Conservation (phyloP, 2,329 filamentous ascomycete genomes). For the Calonectria naviculata region DNA sequence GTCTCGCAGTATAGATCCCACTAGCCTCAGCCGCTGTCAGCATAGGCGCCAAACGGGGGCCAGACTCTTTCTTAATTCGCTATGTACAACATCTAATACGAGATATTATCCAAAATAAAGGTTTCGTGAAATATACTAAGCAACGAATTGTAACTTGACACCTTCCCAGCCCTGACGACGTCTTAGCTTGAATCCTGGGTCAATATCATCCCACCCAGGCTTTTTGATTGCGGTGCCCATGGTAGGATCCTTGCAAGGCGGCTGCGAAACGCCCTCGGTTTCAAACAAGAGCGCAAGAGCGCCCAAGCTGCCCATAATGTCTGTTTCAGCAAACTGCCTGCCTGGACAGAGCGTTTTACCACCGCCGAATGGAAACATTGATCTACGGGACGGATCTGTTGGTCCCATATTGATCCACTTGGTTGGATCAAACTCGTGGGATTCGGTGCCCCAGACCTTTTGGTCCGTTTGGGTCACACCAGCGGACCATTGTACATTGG, state of each 20-base stretch:
- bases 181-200: background rate
- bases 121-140: too few species aligned
- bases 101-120: too few species aligned
- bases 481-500: conserved; percentile 14
- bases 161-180: conserved; percentile 1
- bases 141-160: background rate
- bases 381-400: conserved; percentile 8
- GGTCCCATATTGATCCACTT: background rate
- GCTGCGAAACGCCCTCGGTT: background rate
- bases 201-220: background rate
- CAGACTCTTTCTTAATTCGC: too few species aligned
- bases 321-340: conserved; percentile 15
- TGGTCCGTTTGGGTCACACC: conserved; percentile 5
- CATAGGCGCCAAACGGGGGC: too few species aligned
- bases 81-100: too few species aligned
- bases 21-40: background rate
- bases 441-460: conserved; percentile 14
- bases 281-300: conserved; percentile 9
- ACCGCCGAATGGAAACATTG: conserved; percentile 21
- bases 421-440: background rate
- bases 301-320: conserved; percentile 10
- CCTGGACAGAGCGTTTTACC: conserved; percentile 21
- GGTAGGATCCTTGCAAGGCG: background rate
- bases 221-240: background rate
- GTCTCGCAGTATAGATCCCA: background rate